These are phyloP conservation scores for Prunus davidiana DNA, from an alignment of 306 rosid genomes.

Conservation along the genomic window DNA sequence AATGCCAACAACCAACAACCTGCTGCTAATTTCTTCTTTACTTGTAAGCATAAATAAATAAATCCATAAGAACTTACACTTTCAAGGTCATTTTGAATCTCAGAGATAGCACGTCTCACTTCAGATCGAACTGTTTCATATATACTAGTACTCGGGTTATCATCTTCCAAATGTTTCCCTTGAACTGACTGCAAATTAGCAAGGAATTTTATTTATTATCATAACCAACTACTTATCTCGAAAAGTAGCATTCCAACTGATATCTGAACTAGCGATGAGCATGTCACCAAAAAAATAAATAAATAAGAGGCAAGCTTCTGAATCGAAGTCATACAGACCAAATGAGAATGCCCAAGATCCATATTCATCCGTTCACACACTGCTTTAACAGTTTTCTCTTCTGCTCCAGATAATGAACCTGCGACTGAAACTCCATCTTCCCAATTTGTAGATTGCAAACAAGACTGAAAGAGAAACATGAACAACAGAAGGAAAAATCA, in stretches of 20 bases:
- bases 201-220: background rate
- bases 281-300: background rate
- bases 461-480: conserved; percentile 40
- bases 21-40: background rate
- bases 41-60: background rate
- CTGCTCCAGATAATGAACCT: conserved; percentile 60
- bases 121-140: conserved; percentile 84
- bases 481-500: conserved; percentile 9
- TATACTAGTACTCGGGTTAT: conserved; percentile 40
- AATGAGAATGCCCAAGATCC: conserved; percentile 10
- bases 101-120: conserved; percentile 85
- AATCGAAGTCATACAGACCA: background rate
- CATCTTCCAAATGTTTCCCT: conserved; percentile 37
- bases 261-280: background rate
- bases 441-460: conserved; percentile 26
- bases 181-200: conserved; percentile 46
- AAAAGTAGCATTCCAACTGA: conserved; percentile 12
- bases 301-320: background rate
- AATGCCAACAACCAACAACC: background rate
- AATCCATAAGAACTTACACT: conserved; percentile 46
- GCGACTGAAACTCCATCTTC: conserved; percentile 50
- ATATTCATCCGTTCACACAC: conserved; percentile 69
- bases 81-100: conserved; percentile 78
- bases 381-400: conserved; percentile 59
- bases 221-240: background rate